Base-by-base conservation (phyloP, 2,329 filamentous ascomycete genomes). In the Apiospora rasikravindrae region DNA sequence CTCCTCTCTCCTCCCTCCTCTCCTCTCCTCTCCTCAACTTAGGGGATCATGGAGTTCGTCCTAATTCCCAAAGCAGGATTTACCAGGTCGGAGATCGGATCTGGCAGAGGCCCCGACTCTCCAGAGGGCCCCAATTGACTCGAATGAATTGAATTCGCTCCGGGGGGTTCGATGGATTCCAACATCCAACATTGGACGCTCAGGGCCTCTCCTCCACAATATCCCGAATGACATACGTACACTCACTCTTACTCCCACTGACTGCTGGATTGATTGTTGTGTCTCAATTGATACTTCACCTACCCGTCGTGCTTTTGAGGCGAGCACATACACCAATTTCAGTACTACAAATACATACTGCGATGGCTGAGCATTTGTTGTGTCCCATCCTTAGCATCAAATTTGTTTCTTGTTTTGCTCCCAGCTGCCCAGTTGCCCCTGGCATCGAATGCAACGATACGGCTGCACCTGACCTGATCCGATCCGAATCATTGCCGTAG, bases 141-240 rank as follows among this genome's bases (percentile, higher is more conserved):
- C 29, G 53, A 61, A 61, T 61, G 51, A 61, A 61, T 61, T 57
- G 51, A 19, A 61, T 61, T 57, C 51, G 7, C 26, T 57, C 51
- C 14, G 22, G 45, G 45, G 19, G 45, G 19, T 33, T 16, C 51
- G 45, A 19, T 57, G 51, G 24, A 29, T 7, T 29, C 45, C 22
- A 49, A 49, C 45, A 49, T 10, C 8, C 10, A 47, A 47, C 45
- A 47, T 10, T n/a, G 45, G 45, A n/a, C 22, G 22, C 45, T 42
- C 40, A 42, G 40, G 40, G 40, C 40, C 13, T 10, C 13, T 42
- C 40, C 5, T 42, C 40, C 40, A 42, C 40, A 11, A 42, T 11
- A 42, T 14, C 49, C 11, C 24, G 22, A 24, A 26, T 53, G 45
- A 4, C 13, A 24, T 53, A 26, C 49, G 24, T 26, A 24, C n/a